Percentiles rank a stretch among this genome's conserved stretches.
phyloP scores from a whole-genome alignment of 176 grass and related monocot species.

The Triticum monococcum region DNA sequence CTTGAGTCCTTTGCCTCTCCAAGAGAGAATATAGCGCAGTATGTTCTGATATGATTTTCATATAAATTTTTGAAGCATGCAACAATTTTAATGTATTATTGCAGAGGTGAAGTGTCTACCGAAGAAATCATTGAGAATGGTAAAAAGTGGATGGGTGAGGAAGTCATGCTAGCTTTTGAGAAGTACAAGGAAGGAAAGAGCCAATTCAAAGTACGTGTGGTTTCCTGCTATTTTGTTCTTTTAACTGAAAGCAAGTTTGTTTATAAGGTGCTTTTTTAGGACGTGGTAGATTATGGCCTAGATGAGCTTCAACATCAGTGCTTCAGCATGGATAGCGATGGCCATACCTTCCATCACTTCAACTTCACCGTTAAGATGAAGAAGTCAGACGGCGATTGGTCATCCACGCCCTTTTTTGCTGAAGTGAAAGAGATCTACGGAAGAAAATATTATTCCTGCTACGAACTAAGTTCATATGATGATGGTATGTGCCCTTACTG shows the following conservation, averaged over 20 bases:
- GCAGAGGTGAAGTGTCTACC: background rate
- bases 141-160: conserved; percentile 14
- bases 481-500: background rate
- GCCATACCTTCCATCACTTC: background rate
- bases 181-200: background rate
- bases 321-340: background rate
- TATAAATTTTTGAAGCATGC: background rate
- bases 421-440: conserved; percentile 34
- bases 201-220: background rate
- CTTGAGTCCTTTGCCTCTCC: background rate
- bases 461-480: background rate
- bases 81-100: conserved; percentile 1
- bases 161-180: conserved; percentile 13
- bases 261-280: background rate
- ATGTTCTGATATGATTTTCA: background rate
- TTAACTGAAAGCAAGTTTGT: background rate
- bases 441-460: background rate
- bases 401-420: background rate
- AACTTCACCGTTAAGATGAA: conserved; percentile 28
- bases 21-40: background rate
- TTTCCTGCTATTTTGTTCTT: background rate
- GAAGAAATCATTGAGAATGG: conserved; percentile 9
- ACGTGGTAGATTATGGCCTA: background rate
- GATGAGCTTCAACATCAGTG: conserved; percentile 10
- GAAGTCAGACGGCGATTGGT: background rate